Percentiles rank a stretch among this genome's conserved stretches.
phyloP scores from a whole-genome alignment of 1,284 basidiomycete genomes.

The Fomes fomentarius region DNA sequence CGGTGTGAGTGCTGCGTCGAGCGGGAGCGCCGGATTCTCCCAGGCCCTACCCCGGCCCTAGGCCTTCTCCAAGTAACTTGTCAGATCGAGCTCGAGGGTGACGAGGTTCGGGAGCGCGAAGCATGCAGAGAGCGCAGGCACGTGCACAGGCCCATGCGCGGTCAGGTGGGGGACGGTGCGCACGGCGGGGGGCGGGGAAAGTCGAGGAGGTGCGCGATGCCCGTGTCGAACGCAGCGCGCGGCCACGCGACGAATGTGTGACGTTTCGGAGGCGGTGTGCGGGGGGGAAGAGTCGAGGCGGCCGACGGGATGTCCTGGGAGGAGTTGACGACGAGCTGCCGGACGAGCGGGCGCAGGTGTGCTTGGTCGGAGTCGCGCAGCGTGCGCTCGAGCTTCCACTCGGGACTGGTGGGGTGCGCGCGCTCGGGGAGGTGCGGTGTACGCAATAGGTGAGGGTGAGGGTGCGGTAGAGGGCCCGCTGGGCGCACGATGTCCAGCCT shows the following conservation, averaged over 20 bases:
- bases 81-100: slow-evolving; percentile 4
- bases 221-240: neutral
- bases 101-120: slow-evolving; percentile 2
- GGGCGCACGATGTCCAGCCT: neutral
- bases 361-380: neutral
- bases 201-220: too few species aligned
- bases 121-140: neutral
- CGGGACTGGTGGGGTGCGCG: too few species aligned
- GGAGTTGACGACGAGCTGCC: neutral
- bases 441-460: neutral
- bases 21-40: too few species aligned
- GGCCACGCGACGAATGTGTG: slow-evolving; percentile 1
- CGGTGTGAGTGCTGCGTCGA: too few species aligned
- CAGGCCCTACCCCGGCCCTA: too few species aligned
- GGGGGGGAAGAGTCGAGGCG: neutral
- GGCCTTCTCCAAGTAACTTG: too few species aligned
- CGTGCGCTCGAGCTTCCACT: neutral
- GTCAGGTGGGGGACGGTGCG: slow-evolving; percentile 2
- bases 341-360: neutral
- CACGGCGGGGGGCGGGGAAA: neutral
- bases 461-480: neutral
- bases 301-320: neutral
- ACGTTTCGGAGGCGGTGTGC: neutral
- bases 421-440: too few species aligned
- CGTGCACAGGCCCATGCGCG: neutral